Evolutionary conservation across 192 early-diverging fungal genomes (phyloP), one percentile per base, ranked within the genome.

Genomic region (Coemansia sp.): DNA sequence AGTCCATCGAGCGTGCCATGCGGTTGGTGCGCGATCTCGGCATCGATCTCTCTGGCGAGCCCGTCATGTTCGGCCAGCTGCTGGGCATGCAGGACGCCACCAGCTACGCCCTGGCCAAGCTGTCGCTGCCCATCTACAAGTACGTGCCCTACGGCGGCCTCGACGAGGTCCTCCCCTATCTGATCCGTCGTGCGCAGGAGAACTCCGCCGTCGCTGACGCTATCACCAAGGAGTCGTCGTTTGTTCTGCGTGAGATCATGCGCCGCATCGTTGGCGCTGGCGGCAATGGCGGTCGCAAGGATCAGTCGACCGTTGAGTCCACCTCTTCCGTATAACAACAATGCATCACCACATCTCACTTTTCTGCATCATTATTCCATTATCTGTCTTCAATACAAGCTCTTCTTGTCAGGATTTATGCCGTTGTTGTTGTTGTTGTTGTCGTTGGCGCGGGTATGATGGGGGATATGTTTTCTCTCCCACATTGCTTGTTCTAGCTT

Each of bases 71-170:
- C 77, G 97, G 92, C 22, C 97, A 99, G 85, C 83, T 99, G 56
- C 88, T 93, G 68, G 89, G 88, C 56, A 99, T 99, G 97, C 89
- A 93, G 75, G 97, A 99, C 76, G 87, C 87, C 19, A 88, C 91
- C 37, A 92, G 93, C 43, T 93, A 91, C 72, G 88, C 87, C 0
- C 85, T 99, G 54, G 95, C 90, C 39, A 75, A 85, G 48, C 71
- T 86, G 53, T 93, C 89, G 11, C 92, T 90, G 65, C 86, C 86
- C 68, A 90, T 91, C 61, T 95, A 92, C 86, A 98, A 98, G 87
- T 95, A 95, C 72, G 86, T 98, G 6, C 92, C 95, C 0, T 98
- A 97, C 76, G 97, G 95, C 32, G 87, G 90, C 38, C 88, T 98
- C 43, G 85, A 89, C 19, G 92, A 95, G 66, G 91, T 94, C 48